These are phyloP conservation scores for Achlya hypogyna DNA, from an alignment of 352 stramenopile species.

Conservation along the genomic window DNA sequence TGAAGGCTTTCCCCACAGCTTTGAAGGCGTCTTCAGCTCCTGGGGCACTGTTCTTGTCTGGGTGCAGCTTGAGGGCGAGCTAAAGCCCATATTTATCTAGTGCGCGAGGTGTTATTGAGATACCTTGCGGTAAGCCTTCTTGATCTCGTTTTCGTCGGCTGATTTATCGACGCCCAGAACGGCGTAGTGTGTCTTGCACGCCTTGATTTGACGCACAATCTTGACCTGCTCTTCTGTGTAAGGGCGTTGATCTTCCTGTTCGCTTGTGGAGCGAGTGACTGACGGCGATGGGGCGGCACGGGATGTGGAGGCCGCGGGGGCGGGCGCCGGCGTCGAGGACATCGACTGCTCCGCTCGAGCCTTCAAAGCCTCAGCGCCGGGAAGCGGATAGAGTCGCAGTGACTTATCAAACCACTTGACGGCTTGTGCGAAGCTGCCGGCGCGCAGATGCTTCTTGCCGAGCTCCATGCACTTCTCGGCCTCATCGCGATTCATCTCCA, in stretches of 20 bases:
- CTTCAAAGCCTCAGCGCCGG: slow-evolving; percentile 73
- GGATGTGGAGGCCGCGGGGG: not conserved
- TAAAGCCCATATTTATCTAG: slow-evolving; percentile 24
- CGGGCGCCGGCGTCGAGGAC: slow-evolving; percentile 1
- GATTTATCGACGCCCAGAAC: slow-evolving; percentile 65
- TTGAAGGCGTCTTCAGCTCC: slow-evolving; percentile 98
- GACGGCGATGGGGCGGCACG: slow-evolving; percentile 13
- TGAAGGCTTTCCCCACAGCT: slow-evolving; percentile 90
- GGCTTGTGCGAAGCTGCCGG: slow-evolving; percentile 81
- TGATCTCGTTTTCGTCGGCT: slow-evolving; percentile 80
- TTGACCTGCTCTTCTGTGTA: slow-evolving; percentile 76
- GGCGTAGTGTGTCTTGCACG: slow-evolving; percentile 84
- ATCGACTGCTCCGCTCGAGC: slow-evolving; percentile 46
- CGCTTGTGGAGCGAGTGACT: slow-evolving; percentile 24
- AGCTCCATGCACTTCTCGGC: slow-evolving; percentile 89
- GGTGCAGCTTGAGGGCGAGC: slow-evolving; percentile 84
- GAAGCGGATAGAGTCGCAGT: slow-evolving; percentile 79
- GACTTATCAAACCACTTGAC: slow-evolving; percentile 91
- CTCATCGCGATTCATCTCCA: slow-evolving; percentile 90
- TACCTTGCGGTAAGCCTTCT: slow-evolving; percentile 89
- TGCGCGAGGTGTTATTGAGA: slow-evolving; percentile 5
- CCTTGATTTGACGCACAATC: slow-evolving; percentile 82
- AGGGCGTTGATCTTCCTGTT: slow-evolving; percentile 21
- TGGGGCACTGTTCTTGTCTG: slow-evolving; percentile 94
- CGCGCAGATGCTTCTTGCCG: slow-evolving; percentile 75